Conservation (phyloP, 1,284 basidiomycete genomes). For the Microbotryum lychnidis-dioicae region DNA sequence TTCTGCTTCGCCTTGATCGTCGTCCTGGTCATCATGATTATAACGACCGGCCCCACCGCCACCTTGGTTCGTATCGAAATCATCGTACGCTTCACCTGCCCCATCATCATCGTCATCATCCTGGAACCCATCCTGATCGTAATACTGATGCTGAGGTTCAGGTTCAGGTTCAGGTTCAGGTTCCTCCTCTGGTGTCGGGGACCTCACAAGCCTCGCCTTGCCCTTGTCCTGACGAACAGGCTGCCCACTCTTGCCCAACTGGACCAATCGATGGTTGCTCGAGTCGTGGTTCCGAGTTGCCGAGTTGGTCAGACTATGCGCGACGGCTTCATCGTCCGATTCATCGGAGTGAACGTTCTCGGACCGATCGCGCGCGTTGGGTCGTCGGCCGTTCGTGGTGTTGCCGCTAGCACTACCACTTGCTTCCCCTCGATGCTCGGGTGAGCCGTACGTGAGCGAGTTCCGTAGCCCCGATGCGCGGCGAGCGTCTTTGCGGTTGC, state of each 20-base stretch:
- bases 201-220: constrained; percentile 2
- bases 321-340: constrained; percentile 7
- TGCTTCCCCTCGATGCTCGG: no score
- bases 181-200: neutral
- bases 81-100: constrained; percentile 21
- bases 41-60: constrained; percentile 11
- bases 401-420: constrained; percentile 16
- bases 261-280: no score
- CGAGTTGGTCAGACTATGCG: constrained; percentile 7
- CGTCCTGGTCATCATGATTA: constrained; percentile 18
- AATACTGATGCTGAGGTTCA: neutral
- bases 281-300: neutral
- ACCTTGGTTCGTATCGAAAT: constrained; percentile 12
- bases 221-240: no score
- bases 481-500: constrained; percentile 1
- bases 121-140: neutral
- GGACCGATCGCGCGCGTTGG: constrained; percentile 13
- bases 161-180: neutral
- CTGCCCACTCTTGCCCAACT: no score
- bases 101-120: constrained; percentile 41
- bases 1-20: constrained; percentile 40
- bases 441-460: no score
- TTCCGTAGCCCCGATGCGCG: neutral
- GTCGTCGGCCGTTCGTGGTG: constrained; percentile 31
- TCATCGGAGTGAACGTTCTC: constrained; percentile 2